phyloP scores from a whole-genome alignment of 345 rosid genomes.

The Sonneratia caseolaris region DNA sequence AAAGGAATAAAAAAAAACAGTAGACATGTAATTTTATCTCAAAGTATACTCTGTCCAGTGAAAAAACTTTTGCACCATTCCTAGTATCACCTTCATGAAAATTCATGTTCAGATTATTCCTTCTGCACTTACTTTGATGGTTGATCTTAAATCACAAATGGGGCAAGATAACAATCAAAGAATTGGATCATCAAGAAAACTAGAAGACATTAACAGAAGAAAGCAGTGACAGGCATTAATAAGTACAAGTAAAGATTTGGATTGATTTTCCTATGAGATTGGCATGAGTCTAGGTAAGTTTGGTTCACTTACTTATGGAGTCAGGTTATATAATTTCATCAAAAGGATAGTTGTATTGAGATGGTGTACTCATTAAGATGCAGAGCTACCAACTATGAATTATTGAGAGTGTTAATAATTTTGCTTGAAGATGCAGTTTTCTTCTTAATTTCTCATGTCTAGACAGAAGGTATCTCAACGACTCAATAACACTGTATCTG shows the following conservation, averaged over 20 bases:
- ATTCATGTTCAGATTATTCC: background rate
- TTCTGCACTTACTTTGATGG: background rate
- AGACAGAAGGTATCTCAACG: background rate
- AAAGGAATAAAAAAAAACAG: too few species aligned
- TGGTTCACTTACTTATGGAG: too few species aligned
- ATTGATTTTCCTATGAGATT: too few species aligned
- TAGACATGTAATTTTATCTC: background rate
- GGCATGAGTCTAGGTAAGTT: too few species aligned
- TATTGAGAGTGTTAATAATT: background rate
- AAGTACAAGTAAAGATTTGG: too few species aligned
- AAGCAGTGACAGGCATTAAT: too few species aligned
- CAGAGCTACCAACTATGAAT: background rate
- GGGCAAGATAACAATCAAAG: background rate
- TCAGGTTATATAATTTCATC: too few species aligned
- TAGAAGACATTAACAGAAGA: too few species aligned
- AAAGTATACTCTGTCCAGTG: background rate
- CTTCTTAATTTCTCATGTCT: background rate
- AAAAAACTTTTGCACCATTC: background rate
- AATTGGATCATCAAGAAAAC: background rate
- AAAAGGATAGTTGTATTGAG: too few species aligned
- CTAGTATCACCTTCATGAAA: background rate
- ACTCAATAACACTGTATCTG: background rate
- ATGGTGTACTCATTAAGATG: background rate
- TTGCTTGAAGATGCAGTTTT: background rate
- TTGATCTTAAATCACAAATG: background rate